These are phyloP conservation scores for Globisporangium barbulae DNA, from an alignment of 352 stramenopile genomes.

Conservation along the genomic window DNA sequence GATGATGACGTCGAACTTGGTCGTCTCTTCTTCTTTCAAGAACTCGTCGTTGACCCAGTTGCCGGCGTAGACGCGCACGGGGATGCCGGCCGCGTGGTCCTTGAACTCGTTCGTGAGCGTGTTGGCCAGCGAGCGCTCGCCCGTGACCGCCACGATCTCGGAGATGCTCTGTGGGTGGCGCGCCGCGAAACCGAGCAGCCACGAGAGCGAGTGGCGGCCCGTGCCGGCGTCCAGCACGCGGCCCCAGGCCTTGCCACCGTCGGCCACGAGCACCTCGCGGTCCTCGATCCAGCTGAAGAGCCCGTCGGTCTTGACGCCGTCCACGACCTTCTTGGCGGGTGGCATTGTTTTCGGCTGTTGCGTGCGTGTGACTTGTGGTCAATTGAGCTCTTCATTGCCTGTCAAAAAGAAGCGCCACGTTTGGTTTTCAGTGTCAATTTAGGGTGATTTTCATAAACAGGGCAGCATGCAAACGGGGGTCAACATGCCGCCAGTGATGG, in stretches of 20 bases:
- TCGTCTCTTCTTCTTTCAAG: slow-evolving; percentile 46
- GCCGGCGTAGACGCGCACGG: slow-evolving; percentile 46
- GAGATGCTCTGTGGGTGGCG: slow-evolving; percentile 24
- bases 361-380: neutral
- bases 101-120: slow-evolving; percentile 38
- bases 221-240: slow-evolving; percentile 89
- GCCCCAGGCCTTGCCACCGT: slow-evolving; percentile 33
- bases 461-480: neutral
- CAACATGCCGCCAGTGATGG: neutral
- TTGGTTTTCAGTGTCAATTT: neutral
- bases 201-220: slow-evolving; percentile 86
- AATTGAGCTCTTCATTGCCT: slow-evolving; percentile 1
- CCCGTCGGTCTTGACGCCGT: slow-evolving; percentile 46
- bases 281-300: slow-evolving; percentile 78
- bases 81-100: slow-evolving; percentile 28
- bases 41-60: slow-evolving; percentile 76
- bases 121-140: slow-evolving; percentile 51
- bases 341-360: slow-evolving; percentile 10
- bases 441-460: slow-evolving; percentile 3
- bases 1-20: slow-evolving; percentile 76
- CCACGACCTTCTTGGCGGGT: slow-evolving; percentile 16
- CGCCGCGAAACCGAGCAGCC: slow-evolving; percentile 57
- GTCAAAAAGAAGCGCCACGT: neutral
- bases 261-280: slow-evolving; percentile 32
- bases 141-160: slow-evolving; percentile 69